Evolutionary conservation across 2,329 filamentous ascomycete species (phyloP), one percentile per base, ranked within the genome.

Genomic region (Cordyceps tenuipes): DNA sequence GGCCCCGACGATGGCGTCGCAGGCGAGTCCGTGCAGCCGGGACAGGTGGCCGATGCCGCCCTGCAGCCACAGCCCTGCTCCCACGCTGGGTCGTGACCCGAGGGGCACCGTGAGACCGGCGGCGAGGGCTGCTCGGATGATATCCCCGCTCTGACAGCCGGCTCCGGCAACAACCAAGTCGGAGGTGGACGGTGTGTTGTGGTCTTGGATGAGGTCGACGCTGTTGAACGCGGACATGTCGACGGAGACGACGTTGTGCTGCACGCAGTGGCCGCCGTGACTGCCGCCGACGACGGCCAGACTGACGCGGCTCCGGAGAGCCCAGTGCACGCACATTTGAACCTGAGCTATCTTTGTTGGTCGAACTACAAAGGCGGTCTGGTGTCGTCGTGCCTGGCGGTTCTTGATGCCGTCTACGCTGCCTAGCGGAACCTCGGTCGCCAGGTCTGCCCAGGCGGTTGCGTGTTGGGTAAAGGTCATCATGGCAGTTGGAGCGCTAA

Each of bases 1-100:
- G 21, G 80, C 83, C 63, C 84, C 83, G n/a, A 86, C 68, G 50
- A 87, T 80, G 6, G 29, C 17, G 23, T 87, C 84, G 63, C 82
- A 86, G 3, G 82, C 63, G 13, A 88, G 81, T 1, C 84, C 83
- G 63, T 83, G 69, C 9, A 75, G 59, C 61, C 83, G 75, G 41
- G 79, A 66, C n/a, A 85, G 71, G 63, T 86, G 82, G 2, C 84
- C 83, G 53, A 87, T 83, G 57, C 84, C 84, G 46, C 85, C 85
- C 72, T 87, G 83, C 51, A 88, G 72, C 82, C 82, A 87, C 15
- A 84, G 64, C 0, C 85, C 85, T 0, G 82, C 78, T 3, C 85
- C 84, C 29, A 87, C 82, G 63, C 83, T 56, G 63, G 84, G 84
- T 6, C 84, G 81, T 29, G 82, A 68, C 2, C 84, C 85, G 3